Base-by-base conservation (phyloP, 345 rosid species). In the Salix suchowensis region DNA sequence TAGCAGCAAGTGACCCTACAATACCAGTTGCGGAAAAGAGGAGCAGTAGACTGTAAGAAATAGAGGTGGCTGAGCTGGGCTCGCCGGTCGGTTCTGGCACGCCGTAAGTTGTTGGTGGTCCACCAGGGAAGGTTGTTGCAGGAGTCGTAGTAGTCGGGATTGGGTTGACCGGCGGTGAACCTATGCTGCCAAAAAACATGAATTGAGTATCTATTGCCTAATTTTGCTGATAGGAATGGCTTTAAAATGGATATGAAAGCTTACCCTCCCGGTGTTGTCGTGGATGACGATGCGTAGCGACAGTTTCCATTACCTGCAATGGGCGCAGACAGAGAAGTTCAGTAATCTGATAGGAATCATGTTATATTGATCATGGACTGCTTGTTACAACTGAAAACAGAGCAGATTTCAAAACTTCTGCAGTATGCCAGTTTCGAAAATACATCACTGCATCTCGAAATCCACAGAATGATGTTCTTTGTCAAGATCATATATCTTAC, bases 231-330 rank as follows among this genome's bases (percentile, higher is more conserved):
- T 2, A 24, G 32, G 44, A 10, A 40, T 37, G 61, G 24, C 34
- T 34, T 23, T 19, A 72, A 36, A 42, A 58, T 54, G 76, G 50
- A 70, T 70, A 48, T 70, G 72, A 73, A 76, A 76, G 37, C 36
- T 77, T 82, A 87, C 89, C 87, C 82, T 39, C 87, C 82, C 34
- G 86, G 64, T 70, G 82, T 21, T 81, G 77, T 23, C 9, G 84
- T 84, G 82, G 92, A 37, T 65, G 91, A 76, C 65, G 93, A 76
- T 72, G 91, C 24, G 60, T 44, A 93, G 79, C 64, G 95, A 78
- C 99, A 96, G 84, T 74, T 96, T 74, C 97, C 99, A 69, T 24
- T 91, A 81, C 99, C 98, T 96, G 89, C 76, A 76, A 74, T 24
- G 19, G 62, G 37, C 78, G 68, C 76, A 78, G 24, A 42, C 65